These are phyloP conservation scores for Candida berthetii DNA, from an alignment of 805 yeast species.

Conservation along the genomic window DNA sequence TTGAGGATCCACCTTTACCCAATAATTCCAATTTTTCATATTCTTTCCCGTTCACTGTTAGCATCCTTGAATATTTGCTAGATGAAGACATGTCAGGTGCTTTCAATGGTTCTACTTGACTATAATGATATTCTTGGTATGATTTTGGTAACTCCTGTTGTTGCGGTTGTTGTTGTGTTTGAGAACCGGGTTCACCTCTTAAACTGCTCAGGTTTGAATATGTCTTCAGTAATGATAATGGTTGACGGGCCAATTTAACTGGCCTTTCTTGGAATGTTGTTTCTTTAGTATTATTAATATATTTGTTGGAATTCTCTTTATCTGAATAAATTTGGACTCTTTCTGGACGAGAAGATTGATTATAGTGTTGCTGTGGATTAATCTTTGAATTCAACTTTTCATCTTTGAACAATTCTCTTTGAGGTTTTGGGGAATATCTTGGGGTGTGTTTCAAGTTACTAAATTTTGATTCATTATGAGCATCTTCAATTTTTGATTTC, in stretches of 20 bases:
- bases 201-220: slow-evolving; percentile 5
- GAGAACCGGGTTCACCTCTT: too few relatives aligned
- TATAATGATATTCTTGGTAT: slow-evolving; percentile 12
- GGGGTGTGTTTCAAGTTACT: not conserved
- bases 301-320: slow-evolving; percentile 7
- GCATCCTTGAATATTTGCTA: slow-evolving; percentile 12
- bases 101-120: slow-evolving; percentile 16
- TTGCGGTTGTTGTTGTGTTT: slow-evolving; percentile 1
- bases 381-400: too few relatives aligned
- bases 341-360: not conserved
- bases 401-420: slow-evolving; percentile 3
- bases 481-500: slow-evolving; percentile 13
- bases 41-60: slow-evolving; percentile 48
- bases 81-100: slow-evolving; percentile 14
- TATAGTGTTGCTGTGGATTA: too few relatives aligned
- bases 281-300: not conserved
- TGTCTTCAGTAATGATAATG: slow-evolving; percentile 13
- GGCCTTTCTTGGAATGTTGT: slow-evolving; percentile 10
- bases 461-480: not conserved
- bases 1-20: slow-evolving; percentile 91
- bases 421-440: slow-evolving; percentile 3
- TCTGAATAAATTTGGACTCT: slow-evolving; percentile 4
- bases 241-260: slow-evolving; percentile 7
- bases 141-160: slow-evolving; percentile 1
- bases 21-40: slow-evolving; percentile 73